Evolutionary conservation across 1,284 basidiomycete species (phyloP).

Genomic region (Leccinum subfulvum): DNA sequence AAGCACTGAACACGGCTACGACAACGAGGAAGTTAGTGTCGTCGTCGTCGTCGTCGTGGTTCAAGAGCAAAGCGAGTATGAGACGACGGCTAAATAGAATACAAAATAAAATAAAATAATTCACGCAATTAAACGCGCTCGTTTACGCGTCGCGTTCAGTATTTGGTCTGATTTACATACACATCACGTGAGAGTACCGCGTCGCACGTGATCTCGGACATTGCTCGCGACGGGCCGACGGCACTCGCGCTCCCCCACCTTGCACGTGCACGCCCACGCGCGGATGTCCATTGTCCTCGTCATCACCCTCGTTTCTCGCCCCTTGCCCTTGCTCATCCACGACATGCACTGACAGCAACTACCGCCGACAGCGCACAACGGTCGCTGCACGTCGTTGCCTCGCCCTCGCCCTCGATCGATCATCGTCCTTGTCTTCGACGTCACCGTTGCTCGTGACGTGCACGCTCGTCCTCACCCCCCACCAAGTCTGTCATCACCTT

Average conservation of each 20-base stretch:
- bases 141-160: slow-evolving; percentile 37
- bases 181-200: slow-evolving; percentile 19
- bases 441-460: background rate
- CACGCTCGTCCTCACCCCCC: background rate
- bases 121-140: slow-evolving; percentile 34
- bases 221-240: too few relatives aligned
- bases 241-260: too few relatives aligned
- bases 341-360: too few relatives aligned
- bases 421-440: background rate
- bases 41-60: slow-evolving; percentile 23
- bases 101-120: slow-evolving; percentile 30
- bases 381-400: background rate
- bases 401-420: background rate
- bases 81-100: slow-evolving; percentile 16
- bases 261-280: too few relatives aligned
- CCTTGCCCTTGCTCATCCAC: too few relatives aligned
- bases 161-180: slow-evolving; percentile 27
- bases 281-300: too few relatives aligned
- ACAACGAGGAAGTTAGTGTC: slow-evolving; percentile 10
- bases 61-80: slow-evolving; percentile 2
- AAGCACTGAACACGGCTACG: slow-evolving; percentile 8
- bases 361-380: background rate
- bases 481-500: background rate
- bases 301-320: too few relatives aligned
- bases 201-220: background rate